Evolutionary conservation across 108 stramenopile genomes (phyloP).

Genomic region (Skeletonema marinoi): DNA sequence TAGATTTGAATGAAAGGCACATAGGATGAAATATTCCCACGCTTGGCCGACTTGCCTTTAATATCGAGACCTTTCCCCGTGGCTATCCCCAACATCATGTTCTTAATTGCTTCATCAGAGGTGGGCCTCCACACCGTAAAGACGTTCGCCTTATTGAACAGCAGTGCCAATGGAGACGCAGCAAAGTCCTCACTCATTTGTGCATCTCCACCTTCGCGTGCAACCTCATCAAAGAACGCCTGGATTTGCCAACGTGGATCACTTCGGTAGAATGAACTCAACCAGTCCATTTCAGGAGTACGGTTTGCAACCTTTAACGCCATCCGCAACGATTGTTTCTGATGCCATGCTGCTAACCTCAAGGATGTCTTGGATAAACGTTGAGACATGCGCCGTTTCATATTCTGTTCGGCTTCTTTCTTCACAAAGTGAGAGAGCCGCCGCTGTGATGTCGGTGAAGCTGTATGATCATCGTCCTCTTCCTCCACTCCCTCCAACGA

Average conservation of each 20-base stretch:
- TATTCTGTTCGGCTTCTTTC: neutral
- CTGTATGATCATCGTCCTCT: neutral
- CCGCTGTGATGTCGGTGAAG: neutral
- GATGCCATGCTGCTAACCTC: constrained; percentile 22
- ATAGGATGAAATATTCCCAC: constrained; percentile 58
- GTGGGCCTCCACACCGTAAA: constrained; percentile 83
- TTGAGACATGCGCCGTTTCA: neutral
- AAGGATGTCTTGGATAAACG: constrained; percentile 6
- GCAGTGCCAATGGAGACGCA: constrained; percentile 14
- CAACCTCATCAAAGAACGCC: constrained; percentile 65
- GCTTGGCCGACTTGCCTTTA: constrained; percentile 77
- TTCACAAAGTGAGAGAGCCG: neutral
- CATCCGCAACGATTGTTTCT: constrained; percentile 19
- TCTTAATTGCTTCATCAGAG: constrained; percentile 61
- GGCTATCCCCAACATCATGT: constrained; percentile 71
- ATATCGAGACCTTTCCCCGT: constrained; percentile 82
- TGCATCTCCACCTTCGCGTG: constrained; percentile 45
- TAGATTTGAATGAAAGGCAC: constrained; percentile 78
- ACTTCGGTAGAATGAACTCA: constrained; percentile 40
- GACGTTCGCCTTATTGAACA: constrained; percentile 43
- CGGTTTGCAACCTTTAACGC: constrained; percentile 23
- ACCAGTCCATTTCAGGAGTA: constrained; percentile 43
- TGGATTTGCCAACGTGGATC: constrained; percentile 68
- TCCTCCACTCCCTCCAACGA: neutral
- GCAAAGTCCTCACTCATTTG: constrained; percentile 39